Evolutionary conservation across 2,329 filamentous ascomycete species (phyloP).

Genomic region (Fusarium nisikadoi): DNA sequence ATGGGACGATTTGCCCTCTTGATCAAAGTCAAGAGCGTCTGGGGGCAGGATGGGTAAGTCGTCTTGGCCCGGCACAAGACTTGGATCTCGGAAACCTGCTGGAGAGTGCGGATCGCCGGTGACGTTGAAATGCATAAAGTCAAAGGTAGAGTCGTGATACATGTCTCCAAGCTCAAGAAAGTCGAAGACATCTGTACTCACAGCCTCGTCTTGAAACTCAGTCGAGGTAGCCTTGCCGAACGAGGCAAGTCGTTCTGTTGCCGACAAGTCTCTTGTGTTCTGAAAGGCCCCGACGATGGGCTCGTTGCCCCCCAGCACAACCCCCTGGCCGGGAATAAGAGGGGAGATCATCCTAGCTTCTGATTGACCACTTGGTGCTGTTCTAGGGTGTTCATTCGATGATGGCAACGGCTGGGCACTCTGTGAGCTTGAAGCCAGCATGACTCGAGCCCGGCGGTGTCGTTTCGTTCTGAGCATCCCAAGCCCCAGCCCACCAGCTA

Average conservation of each 20-base stretch:
- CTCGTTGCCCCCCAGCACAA: fast-evolving
- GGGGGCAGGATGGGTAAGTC: fast-evolving
- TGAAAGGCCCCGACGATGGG: fast-evolving
- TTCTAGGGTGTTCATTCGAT: fast-evolving
- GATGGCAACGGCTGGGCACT: fast-evolving
- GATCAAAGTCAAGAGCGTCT: fast-evolving
- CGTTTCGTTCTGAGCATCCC: background rate
- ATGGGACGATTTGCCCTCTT: background rate
- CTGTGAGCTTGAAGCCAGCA: fast-evolving
- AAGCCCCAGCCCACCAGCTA: background rate
- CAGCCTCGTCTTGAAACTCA: fast-evolving
- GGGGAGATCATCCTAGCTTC: fast-evolving
- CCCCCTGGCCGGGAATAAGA: fast-evolving
- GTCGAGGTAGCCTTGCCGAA: fast-evolving
- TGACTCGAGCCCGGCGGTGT: background rate
- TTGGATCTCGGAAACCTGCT: fast-evolving
- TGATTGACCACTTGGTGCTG: fast-evolving
- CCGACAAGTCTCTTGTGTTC: no score
- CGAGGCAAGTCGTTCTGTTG: fast-evolving
- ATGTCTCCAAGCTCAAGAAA: background rate
- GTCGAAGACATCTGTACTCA: fast-evolving
- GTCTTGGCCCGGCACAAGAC: fast-evolving
- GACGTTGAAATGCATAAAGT: background rate
- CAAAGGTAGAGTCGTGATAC: background rate
- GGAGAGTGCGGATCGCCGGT: fast-evolving